These are phyloP conservation scores for Millerozyma acaciae DNA, from an alignment of 805 yeast genomes.

Conservation along the genomic window DNA sequence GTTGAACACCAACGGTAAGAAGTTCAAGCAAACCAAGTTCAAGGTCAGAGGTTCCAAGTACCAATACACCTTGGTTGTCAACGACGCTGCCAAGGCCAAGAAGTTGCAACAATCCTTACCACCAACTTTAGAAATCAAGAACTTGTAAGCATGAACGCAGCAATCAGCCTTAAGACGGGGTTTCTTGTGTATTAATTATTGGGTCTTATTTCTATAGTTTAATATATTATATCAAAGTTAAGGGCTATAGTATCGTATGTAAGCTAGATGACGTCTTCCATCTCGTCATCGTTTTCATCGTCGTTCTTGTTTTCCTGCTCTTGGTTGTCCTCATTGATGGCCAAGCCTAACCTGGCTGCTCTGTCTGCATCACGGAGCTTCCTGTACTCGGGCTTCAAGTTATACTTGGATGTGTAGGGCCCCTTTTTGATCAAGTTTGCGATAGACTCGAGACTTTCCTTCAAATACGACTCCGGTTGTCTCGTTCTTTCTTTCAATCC, in stretches of 20 bases:
- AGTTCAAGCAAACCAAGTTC: slow-evolving; percentile 93
- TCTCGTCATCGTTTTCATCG: slow-evolving; percentile 50
- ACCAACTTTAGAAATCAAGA: slow-evolving; percentile 77
- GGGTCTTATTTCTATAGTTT: slow-evolving; percentile 9
- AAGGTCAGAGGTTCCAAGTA: slow-evolving; percentile 95
- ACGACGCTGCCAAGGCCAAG: slow-evolving; percentile 95
- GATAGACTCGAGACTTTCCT: slow-evolving; percentile 85
- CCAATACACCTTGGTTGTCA: slow-evolving; percentile 92
- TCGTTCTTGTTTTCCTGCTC: slow-evolving; percentile 55
- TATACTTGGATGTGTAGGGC: slow-evolving; percentile 90
- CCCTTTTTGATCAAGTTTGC: slow-evolving; percentile 91
- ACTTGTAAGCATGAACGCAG: slow-evolving; percentile 26
- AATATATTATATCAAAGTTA: slow-evolving; percentile 3
- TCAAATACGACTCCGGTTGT: slow-evolving; percentile 91
- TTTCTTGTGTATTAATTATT: slow-evolving; percentile 7
- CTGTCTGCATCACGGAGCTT: slow-evolving; percentile 73
- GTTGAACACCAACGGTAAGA: slow-evolving; percentile 76
- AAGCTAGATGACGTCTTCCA: slow-evolving; percentile 64
- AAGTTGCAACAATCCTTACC: slow-evolving; percentile 97
- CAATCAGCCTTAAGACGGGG: slow-evolving; percentile 7
- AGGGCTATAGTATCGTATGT: neutral
- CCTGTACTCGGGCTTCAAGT: slow-evolving; percentile 85
- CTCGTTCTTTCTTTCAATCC: slow-evolving; percentile 90
- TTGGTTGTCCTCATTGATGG: slow-evolving; percentile 37
- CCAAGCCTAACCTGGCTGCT: slow-evolving; percentile 57